Evolutionary conservation across 768 basidiomycete genomes (phyloP), one percentile per base, ranked within the genome.

Genomic region (Amyloporia xantha): DNA sequence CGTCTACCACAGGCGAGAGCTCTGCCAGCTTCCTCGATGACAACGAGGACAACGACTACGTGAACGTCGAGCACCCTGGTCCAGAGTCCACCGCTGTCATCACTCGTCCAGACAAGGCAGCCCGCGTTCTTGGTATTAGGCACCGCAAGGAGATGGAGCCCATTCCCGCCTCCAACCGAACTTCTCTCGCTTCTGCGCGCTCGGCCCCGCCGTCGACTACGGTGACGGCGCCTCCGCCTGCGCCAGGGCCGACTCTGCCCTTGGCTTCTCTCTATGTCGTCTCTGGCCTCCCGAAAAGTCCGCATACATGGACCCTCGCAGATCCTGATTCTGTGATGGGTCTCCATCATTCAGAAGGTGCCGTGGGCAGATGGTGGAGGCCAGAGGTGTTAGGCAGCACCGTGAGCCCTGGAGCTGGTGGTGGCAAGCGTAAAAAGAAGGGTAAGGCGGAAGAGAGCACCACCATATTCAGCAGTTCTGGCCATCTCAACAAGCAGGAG

Each of bases 331-430:
- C 88, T 1, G 84, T 90, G 45, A 68, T 85, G 43, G 89, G 87
- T 41, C 74, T 92, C 44, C 81, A 87, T 58, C 91, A 94, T 60
- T 74, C 77, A 36, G 88, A 91, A 39, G 85, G 87, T 49, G 91
- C 90, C 44, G 91, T 93, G 48, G 82, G 77, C 55, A 78, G 90
- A 41, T 93, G 87, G 83, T 94, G 90, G 90, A 71, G 90, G 40
- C 86, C 92, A 39, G 91, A 94, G 66, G 89, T 93, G 12, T 79
- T 94, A 17, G 91, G 92, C 3, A 88, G 85, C 63, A 90, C 86
- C 43, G 79, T 91, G 44, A 86, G 85, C 57, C 87, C 89, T 13
- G 86, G 90, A 37, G 85, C 86, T 2, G 86, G 87, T 51, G 86
- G 85, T 11, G 81, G 81, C 3, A 62, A 63, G 58, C 54, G 51